These are phyloP conservation scores for Rhododendron henanense DNA, from an alignment of 148 eudicot species.

Conservation along the genomic window DNA sequence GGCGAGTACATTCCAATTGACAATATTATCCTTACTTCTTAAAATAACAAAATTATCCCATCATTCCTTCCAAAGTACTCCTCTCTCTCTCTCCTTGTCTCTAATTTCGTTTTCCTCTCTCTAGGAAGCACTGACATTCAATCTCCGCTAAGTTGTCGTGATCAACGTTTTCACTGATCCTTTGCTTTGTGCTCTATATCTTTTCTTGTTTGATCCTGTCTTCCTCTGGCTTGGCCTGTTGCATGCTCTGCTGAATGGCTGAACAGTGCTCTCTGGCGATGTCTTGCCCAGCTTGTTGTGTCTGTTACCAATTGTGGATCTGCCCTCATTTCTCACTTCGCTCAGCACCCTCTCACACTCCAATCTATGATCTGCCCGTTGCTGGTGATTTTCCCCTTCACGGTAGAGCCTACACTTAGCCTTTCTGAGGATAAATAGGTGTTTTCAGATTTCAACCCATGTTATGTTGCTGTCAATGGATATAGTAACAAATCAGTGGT, in stretches of 20 bases:
- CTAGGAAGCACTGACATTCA: background rate
- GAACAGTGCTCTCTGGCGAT: background rate
- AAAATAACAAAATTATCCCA: background rate
- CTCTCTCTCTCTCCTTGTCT: background rate
- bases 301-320: background rate
- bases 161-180: background rate
- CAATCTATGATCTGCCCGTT: background rate
- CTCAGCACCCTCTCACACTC: background rate
- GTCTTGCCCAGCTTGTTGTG: background rate
- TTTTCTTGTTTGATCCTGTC: background rate
- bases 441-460: background rate
- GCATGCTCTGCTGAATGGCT: background rate
- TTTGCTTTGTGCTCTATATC: background rate
- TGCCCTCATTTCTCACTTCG: background rate
- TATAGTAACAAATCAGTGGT: too few relatives aligned
- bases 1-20: background rate
- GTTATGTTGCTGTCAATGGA: too few relatives aligned
- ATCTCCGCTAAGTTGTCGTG: background rate
- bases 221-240: background rate
- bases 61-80: background rate
- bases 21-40: background rate
- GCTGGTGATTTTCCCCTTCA: background rate
- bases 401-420: background rate
- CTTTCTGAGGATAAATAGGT: background rate
- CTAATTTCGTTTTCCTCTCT: background rate